Percentiles rank a stretch among this genome's conserved stretches.
Evolutionary conservation across 371 early-diverging fungal genomes (phyloP).

Genomic region (Actinomortierella ambigua): DNA sequence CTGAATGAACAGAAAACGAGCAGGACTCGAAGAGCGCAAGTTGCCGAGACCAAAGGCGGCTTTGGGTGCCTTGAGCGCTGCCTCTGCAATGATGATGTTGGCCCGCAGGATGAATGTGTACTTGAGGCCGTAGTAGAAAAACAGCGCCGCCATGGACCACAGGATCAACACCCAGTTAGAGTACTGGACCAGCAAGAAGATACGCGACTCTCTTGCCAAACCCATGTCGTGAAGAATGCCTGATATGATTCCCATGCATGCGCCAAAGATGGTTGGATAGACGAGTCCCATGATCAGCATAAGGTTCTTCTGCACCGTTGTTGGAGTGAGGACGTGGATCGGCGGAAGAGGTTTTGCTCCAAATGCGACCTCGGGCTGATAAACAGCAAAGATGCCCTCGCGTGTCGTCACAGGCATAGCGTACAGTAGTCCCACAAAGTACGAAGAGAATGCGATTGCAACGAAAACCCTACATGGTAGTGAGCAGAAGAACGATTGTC

Average conservation of each 20-base stretch:
- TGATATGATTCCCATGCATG: slow-evolving; percentile 29
- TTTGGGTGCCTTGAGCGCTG: slow-evolving; percentile 39
- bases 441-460: slow-evolving; percentile 33
- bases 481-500: too few relatives aligned
- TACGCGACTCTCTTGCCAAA: slow-evolving; percentile 4
- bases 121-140: slow-evolving; percentile 47
- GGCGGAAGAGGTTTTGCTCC: slow-evolving; percentile 26
- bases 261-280: slow-evolving; percentile 33
- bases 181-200: slow-evolving; percentile 32
- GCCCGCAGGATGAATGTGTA: slow-evolving; percentile 46
- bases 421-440: slow-evolving; percentile 43
- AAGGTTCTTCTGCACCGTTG: slow-evolving; percentile 38
- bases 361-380: slow-evolving; percentile 33
- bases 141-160: slow-evolving; percentile 35
- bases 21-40: slow-evolving; percentile 35
- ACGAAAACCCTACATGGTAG: slow-evolving; percentile 17
- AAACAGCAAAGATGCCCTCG: slow-evolving; percentile 46
- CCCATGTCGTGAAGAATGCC: slow-evolving; percentile 27
- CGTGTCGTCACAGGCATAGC: slow-evolving; percentile 48
- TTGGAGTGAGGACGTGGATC: slow-evolving; percentile 42
- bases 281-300: slow-evolving; percentile 23
- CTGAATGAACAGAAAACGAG: slow-evolving; percentile 42
- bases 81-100: slow-evolving; percentile 45
- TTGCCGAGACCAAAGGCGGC: slow-evolving; percentile 45
- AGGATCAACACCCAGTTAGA: slow-evolving; percentile 44